Conservation (phyloP, 192 early-diverging fungal genomes). For the Rhizoclosmatium sp. region DNA sequence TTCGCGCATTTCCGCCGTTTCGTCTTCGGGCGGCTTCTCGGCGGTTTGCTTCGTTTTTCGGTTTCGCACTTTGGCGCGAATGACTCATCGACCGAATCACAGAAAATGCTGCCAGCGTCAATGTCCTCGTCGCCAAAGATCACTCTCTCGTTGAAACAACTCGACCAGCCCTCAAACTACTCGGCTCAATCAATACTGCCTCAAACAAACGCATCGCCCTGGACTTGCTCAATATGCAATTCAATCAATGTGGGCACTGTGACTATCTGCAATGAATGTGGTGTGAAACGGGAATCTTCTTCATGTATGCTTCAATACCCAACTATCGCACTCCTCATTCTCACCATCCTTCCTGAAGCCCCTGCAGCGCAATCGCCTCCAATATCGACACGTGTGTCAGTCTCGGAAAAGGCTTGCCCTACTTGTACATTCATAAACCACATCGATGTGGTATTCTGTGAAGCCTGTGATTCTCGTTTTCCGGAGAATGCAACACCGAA, state of each 20-base stretch:
- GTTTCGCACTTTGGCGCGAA: background rate
- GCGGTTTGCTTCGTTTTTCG: background rate
- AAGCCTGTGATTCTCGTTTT: constrained; percentile 83
- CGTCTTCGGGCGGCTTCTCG: constrained; percentile 29
- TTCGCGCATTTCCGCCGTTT: constrained; percentile 14
- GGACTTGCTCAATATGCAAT: constrained; percentile 49
- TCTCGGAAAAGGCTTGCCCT: constrained; percentile 63
- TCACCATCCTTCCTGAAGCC: too few relatives aligned
- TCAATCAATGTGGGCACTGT: constrained; percentile 5
- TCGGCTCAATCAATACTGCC: constrained; percentile 3
- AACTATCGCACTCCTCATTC: background rate
- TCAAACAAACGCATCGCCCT: constrained; percentile 22
- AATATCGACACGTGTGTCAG: background rate
- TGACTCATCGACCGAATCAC: too few relatives aligned
- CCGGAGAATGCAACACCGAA: constrained; percentile 9
- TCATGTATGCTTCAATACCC: background rate
- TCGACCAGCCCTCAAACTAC: background rate
- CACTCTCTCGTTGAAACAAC: constrained; percentile 52
- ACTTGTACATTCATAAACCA: constrained; percentile 92
- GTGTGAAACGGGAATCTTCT: constrained; percentile 35
- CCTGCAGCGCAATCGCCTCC: too few relatives aligned
- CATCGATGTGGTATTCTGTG: constrained; percentile 77
- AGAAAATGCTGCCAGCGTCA: constrained; percentile 4
- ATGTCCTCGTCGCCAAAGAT: constrained; percentile 70
- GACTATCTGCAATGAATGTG: constrained; percentile 37